Evolutionary conservation across 2,329 filamentous ascomycete species (phyloP), one percentile per base, ranked within the genome.

Genomic region (Aspergillus terreus): DNA sequence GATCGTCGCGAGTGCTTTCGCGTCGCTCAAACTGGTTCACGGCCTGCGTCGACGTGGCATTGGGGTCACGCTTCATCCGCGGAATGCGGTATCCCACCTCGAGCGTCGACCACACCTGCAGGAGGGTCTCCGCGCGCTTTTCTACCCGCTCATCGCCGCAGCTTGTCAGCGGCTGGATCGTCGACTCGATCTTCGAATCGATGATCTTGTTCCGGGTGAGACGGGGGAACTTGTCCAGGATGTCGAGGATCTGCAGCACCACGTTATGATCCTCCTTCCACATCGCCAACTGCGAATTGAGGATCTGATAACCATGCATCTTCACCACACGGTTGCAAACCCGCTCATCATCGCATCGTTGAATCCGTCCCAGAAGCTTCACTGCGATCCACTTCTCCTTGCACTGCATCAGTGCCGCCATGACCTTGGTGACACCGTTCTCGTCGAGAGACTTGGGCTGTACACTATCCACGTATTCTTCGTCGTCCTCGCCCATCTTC

Each of bases 321-420:
- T 90, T 89, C 66, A 96, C 88, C 36, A 97, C 91, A 47, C 87
- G 85, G 70, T 94, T 89, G 54, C 89, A 84, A 50, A 96, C 90
- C 57, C 85, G 85, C 65, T 96, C 90, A 61, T 96, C 91, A 45
- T 92, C 83, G 66, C 88, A 92, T 38, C 83, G 82, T 71, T 96
- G 90, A 56, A 99, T 91, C 47, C 94, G 92, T 60, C 86, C 82
- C 53, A 99, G 82, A 51, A 99, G 78, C 74, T 97, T 97, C 73
- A 96, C 91, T 2, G 90, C 91, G 71, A 99, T 96, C 94, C 94
- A 99, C 73, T 96, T 96, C 78, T 99, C 94, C 73, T 96, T 95
- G 79, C 90, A 96, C 71, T 96, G 92, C 84, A 96, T 92, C 53
- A 99, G 83, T 48, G 91, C 87, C 21, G 92, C 92, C 90, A 96